A percentile compares a stretch with the other conserved stretches of the same genome.
Evolutionary conservation across 257 asterid genomes (phyloP).

Genomic region (Solanum okadae): DNA sequence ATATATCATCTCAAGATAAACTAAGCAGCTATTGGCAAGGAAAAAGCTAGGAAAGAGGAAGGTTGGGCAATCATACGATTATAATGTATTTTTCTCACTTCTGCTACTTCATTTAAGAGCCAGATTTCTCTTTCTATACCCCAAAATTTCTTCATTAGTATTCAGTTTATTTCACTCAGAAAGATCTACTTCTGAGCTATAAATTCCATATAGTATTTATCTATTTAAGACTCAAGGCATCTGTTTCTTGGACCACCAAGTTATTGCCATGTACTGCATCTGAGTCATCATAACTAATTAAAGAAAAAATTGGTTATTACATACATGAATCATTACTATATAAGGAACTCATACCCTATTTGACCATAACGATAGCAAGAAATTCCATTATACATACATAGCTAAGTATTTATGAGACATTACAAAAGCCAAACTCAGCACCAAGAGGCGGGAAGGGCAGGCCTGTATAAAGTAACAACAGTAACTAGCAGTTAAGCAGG

Average conservation of each 20-base stretch:
- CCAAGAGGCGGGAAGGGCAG: neutral
- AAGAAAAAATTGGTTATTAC: neutral
- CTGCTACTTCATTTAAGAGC: neutral
- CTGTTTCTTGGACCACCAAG: neutral
- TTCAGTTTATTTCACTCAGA: neutral
- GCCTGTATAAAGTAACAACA: neutral
- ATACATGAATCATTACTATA: neutral
- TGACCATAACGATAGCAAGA: neutral
- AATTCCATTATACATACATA: neutral
- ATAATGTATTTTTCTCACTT: neutral
- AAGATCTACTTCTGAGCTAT: neutral
- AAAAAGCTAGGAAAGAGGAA: neutral
- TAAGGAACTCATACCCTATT: neutral
- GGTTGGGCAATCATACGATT: neutral
- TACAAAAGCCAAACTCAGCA: neutral
- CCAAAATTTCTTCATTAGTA: neutral
- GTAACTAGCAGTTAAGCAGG: neutral
- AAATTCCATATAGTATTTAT: neutral
- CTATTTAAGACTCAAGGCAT: neutral
- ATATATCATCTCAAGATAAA: neutral
- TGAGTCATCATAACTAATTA: neutral
- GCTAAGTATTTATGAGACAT: neutral
- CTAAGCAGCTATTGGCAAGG: neutral
- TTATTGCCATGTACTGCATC: neutral
- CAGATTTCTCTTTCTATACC: neutral